Conservation (phyloP, 345 rosid species). For the Corchorus olitorius region DNA sequence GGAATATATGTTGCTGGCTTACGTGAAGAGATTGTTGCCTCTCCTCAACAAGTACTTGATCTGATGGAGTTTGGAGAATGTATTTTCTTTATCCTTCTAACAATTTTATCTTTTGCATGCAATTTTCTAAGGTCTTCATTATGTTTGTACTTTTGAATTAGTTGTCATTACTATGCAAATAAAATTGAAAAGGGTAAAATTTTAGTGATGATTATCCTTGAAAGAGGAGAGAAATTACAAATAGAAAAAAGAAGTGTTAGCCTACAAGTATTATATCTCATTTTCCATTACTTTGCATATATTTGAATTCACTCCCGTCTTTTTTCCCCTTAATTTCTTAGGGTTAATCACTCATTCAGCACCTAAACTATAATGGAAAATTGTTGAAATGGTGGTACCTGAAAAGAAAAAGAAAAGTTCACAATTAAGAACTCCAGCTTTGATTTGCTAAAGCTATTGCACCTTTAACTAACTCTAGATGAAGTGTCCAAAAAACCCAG, state of each 20-base stretch:
- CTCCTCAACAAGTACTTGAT: constrained; percentile 89
- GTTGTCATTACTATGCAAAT: not conserved
- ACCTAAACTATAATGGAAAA: too few species aligned
- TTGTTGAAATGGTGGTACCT: too few species aligned
- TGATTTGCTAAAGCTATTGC: too few species aligned
- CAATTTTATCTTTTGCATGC: not conserved
- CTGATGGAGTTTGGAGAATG: constrained; percentile 94
- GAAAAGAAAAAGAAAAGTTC: too few species aligned
- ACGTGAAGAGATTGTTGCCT: constrained; percentile 91
- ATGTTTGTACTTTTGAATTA: not conserved
- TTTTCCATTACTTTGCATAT: not conserved
- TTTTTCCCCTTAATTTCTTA: not conserved
- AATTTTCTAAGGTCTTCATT: not conserved
- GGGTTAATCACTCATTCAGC: too few species aligned
- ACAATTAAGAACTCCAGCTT: too few species aligned
- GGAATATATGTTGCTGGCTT: constrained; percentile 96
- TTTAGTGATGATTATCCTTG: constrained; percentile 3
- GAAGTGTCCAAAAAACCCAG: too few species aligned
- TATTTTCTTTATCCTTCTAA: constrained; percentile 26
- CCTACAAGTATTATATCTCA: not conserved
- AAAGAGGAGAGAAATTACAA: not conserved
- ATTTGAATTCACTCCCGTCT: not conserved
- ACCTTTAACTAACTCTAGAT: too few species aligned
- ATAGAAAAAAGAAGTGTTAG: not conserved
- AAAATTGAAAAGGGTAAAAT: not conserved